Evolutionary conservation across 2,329 filamentous ascomycete species (phyloP), one percentile per base, ranked within the genome.

Genomic region (Chaetomiaceae sp.): DNA sequence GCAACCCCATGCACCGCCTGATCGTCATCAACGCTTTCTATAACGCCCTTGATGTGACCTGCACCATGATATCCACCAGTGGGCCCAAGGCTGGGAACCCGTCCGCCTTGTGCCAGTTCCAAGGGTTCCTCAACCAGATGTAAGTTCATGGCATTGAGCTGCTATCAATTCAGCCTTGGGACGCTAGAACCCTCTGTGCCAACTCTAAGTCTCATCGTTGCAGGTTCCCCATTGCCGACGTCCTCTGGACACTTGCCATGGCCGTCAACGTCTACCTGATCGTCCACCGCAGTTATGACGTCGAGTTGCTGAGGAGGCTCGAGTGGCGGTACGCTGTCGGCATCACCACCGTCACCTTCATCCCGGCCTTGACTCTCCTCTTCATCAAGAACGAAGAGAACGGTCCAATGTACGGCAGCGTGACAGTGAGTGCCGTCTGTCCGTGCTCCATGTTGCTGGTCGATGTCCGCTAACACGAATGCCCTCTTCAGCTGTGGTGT

Each of bases 21-120:
- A 69, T 69, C 30, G 63, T 69, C 37, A 65, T 67, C 55, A 69
- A 69, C 55, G 61, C 67, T 17, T 65, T 68, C 40, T 69, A 63
- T 57, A 69, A 69, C 39, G 47, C 64, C 8, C 60, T 68, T 48
- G 68, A 70, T 48, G 66, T 68, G 17, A 62, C 64, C 7, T 67
- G 64, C 20, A 70, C 68, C 1, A 68, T 69, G 63, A 69, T 69
- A 17, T 69, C 68, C 1, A 61, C 66, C 19, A 65, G 62, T 54
- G 68, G 68, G 9, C 67, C 66, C 2, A 51, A 49, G 6, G 65
- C 65, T 0, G 68, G 68, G 1, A 57, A 68, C 42, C 25, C 46
- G 8, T 67, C 67, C 2, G 57, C 63, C 0, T 35, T 69, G 25
- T 69, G 67, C 48, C 64, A 66, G 51, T 69, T 69, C 37, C 67